Percentiles rank a stretch among this genome's conserved stretches.
These are phyloP conservation scores for Aureoboletus auriporus DNA, from an alignment of 768 basidiomycete genomes.

Conservation along the genomic window DNA sequence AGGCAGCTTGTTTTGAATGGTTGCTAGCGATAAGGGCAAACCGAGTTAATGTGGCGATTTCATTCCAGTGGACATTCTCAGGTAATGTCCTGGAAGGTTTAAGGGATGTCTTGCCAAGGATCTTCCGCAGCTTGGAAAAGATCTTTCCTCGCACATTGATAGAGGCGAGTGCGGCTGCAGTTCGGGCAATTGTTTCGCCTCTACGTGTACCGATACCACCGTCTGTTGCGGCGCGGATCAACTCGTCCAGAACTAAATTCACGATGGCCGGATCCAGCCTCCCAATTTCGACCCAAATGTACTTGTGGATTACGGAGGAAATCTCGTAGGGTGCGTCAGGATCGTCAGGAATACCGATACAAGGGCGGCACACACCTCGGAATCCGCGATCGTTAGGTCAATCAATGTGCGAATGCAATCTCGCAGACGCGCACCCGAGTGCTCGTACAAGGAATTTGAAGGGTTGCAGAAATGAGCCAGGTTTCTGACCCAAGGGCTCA, in stretches of 20 bases:
- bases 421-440: slow-evolving; percentile 68
- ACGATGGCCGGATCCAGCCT: slow-evolving; percentile 63
- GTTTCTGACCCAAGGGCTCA: slow-evolving; percentile 88
- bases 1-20: slow-evolving; percentile 55
- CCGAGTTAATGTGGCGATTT: slow-evolving; percentile 76
- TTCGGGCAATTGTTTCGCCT: slow-evolving; percentile 73
- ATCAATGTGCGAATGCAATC: slow-evolving; percentile 80
- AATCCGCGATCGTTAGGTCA: slow-evolving; percentile 66
- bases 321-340: slow-evolving; percentile 41
- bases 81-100: slow-evolving; percentile 58
- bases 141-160: slow-evolving; percentile 76
- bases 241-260: slow-evolving; percentile 74
- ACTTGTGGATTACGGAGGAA: slow-evolving; percentile 60
- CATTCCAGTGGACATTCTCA: slow-evolving; percentile 75
- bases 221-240: slow-evolving; percentile 80
- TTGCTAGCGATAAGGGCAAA: slow-evolving; percentile 72
- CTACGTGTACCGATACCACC: slow-evolving; percentile 71
- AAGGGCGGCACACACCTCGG: slow-evolving; percentile 52
- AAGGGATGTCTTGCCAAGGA: slow-evolving; percentile 67
- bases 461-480: slow-evolving; percentile 69
- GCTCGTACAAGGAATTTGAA: slow-evolving; percentile 61
- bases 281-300: slow-evolving; percentile 75
- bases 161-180: slow-evolving; percentile 69
- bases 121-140: slow-evolving; percentile 75
- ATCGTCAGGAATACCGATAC: background rate